Conservation (phyloP, 495 filamentous ascomycete genomes). For the Trichoderma virens region DNA sequence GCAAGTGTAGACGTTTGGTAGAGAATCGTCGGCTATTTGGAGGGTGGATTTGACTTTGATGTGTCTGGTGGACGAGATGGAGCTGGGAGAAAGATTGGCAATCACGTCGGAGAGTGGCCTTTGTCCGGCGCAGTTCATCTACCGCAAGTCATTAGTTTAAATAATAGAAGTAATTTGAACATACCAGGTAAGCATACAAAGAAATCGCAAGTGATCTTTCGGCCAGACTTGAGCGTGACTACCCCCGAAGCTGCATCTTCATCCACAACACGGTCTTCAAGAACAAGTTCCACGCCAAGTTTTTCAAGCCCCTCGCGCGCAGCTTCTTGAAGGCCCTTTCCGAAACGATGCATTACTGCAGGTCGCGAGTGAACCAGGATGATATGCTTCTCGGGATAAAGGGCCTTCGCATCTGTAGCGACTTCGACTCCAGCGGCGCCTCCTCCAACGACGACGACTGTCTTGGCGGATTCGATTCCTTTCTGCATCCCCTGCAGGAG, state of each 20-base stretch:
- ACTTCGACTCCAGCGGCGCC: conserved; percentile 55
- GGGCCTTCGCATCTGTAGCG: conserved; percentile 47
- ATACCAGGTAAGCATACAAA: conserved; percentile 16
- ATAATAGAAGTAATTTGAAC: not conserved
- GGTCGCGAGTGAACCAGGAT: conserved; percentile 49
- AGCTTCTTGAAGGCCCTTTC: conserved; percentile 38
- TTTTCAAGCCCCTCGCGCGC: conserved; percentile 29
- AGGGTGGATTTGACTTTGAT: conserved; percentile 25
- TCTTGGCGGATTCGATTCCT: conserved; percentile 28
- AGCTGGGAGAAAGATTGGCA: conserved; percentile 15
- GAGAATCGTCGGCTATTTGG: conserved; percentile 21
- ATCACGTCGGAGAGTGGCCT: conserved; percentile 19
- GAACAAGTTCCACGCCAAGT: conserved; percentile 35
- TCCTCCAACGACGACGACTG: conserved; percentile 49
- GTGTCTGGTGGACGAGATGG: conserved; percentile 20
- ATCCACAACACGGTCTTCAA: conserved; percentile 27
- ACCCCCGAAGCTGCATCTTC: conserved; percentile 12
- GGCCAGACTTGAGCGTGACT: conserved; percentile 19
- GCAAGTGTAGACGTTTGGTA: conserved; percentile 23
- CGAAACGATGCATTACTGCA: conserved; percentile 47
- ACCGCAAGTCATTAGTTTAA: not conserved
- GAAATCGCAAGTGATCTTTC: conserved; percentile 21
- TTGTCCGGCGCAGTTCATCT: conserved; percentile 28
- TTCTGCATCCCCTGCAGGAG: conserved; percentile 34
- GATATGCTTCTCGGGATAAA: conserved; percentile 50